Base-by-base conservation (phyloP, 2,329 filamentous ascomycete genomes). In the Penicillium aurantiogriseum region DNA sequence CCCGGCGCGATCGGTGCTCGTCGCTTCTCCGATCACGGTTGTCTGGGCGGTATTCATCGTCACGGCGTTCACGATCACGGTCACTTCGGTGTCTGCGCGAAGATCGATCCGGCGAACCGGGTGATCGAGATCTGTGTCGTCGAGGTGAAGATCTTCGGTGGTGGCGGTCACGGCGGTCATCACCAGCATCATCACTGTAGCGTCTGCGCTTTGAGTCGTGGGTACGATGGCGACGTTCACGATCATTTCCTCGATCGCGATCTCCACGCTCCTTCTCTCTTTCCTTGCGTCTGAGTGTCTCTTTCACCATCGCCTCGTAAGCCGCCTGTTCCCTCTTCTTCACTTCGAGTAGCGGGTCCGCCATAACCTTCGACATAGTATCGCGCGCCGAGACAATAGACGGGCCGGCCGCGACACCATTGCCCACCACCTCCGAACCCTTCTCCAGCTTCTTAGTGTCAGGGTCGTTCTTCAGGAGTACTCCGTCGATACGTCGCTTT, bases 341-440 rank as follows among this genome's bases (percentile, higher is more conserved):
- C 73, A 99, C 97, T 25, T 92, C 91, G 35, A 97, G 79, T 68
- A 99, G 81, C 0, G 94, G 94, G 71, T 99, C 94, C 63, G 95
- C 90, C 62, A 92, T 83, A 46, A 97, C 87, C 78, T 99, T 99
- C 47, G 86, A 77, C 31, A 91, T 89, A 0, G 88, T 92, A 73
- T 99, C 94, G 62, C 90, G 83, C 17, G 86, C 81, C 4, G 85
- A 89, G 70, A 91, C 91, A 27, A 88, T 88, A 66, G 86, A 86
- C 25, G 67, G 68, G 39, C 61, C 64, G 6, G 59, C 53, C 7
- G 58, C 62, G 2, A 54, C 62, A 19, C 59, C 63, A 51, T 61
- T 61, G 9, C 59, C 64, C 17, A 63, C 66, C 23, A 66, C 57
- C 56, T 69, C 69, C 10, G 68, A 83, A 35, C 86, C 81, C 74